Evolutionary conservation across 805 yeast genomes (phyloP).

Genomic region (Hanseniaspora guilliermondii): DNA sequence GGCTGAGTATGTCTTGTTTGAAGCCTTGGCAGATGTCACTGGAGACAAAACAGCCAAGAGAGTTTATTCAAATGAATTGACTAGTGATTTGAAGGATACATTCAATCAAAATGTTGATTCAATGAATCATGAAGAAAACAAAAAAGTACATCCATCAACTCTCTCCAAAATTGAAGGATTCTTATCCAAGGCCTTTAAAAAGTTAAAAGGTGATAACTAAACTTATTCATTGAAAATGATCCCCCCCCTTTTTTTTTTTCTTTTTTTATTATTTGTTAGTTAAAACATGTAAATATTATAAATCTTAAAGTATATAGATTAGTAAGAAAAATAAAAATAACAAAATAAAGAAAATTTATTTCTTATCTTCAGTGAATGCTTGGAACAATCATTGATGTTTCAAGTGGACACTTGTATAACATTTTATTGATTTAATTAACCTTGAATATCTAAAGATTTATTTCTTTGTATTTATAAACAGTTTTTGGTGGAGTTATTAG

Average conservation of each 20-base stretch:
- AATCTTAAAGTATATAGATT: too few species aligned
- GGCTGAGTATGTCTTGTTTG: constrained; percentile 77
- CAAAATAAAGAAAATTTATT: too few species aligned
- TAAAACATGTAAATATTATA: not conserved
- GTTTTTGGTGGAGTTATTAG: not conserved
- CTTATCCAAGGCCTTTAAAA: constrained; percentile 46
- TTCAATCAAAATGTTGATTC: not conserved
- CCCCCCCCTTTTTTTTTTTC: too few species aligned
- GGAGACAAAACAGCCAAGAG: constrained; percentile 71
- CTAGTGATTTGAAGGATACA: not conserved
- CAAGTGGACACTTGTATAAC: too few species aligned
- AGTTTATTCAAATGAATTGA: constrained; percentile 22
- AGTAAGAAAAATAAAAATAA: too few species aligned
- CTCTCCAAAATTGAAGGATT: constrained; percentile 46
- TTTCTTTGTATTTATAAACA: too few species aligned
- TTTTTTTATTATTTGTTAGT: too few species aligned
- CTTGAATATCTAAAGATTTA: too few species aligned
- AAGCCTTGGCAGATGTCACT: constrained; percentile 85
- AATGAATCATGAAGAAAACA: not conserved
- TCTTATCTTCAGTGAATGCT: too few species aligned
- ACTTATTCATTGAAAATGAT: too few species aligned
- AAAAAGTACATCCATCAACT: constrained; percentile 20
- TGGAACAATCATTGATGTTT: too few species aligned
- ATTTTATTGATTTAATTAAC: too few species aligned
- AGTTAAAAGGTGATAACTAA: constrained; percentile 27